Evolutionary conservation across 164 flowering plant genomes (phyloP).

Genomic region (Chimonanthus praecox): DNA sequence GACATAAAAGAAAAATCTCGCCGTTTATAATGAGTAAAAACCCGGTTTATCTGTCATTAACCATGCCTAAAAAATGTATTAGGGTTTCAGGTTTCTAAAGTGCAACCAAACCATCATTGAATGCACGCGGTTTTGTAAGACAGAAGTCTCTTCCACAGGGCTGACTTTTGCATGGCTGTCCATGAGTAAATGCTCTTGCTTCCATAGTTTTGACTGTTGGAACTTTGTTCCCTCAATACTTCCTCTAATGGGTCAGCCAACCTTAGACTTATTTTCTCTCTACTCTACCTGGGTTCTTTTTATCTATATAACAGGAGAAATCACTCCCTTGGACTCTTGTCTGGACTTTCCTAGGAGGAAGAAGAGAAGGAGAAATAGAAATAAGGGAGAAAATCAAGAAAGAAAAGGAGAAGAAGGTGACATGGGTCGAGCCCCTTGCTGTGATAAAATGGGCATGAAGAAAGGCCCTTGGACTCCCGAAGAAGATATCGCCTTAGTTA

Average conservation of each 20-base stretch:
- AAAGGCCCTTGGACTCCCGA: conserved; percentile 99
- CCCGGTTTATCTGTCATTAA: too few relatives aligned
- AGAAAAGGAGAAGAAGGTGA: conserved; percentile 3
- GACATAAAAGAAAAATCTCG: too few relatives aligned
- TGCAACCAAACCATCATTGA: conserved; percentile 26
- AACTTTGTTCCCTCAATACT: background rate
- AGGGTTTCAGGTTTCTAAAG: background rate
- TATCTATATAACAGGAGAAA: conserved; percentile 12
- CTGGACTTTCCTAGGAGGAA: background rate
- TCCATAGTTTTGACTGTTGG: conserved; percentile 31
- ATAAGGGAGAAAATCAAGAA: background rate
- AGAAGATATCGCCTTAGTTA: conserved; percentile 85
- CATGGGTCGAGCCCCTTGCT: conserved; percentile 97
- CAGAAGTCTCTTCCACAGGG: conserved; percentile 21
- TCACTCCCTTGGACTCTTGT: conserved; percentile 11
- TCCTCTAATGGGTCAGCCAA: conserved; percentile 18
- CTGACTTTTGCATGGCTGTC: conserved; percentile 32
- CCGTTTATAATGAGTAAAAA: too few relatives aligned
- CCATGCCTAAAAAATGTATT: background rate
- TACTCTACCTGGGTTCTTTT: conserved; percentile 1
- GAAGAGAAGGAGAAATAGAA: background rate
- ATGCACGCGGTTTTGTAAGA: conserved; percentile 54
- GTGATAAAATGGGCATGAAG: conserved; percentile 83
- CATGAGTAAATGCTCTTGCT: conserved; percentile 28
- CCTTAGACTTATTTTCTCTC: background rate